A percentile compares a stretch with the other conserved stretches of the same genome.
Evolutionary conservation across 2,329 filamentous ascomycete genomes (phyloP).

Genomic region (Cucurbitaria berberidis): DNA sequence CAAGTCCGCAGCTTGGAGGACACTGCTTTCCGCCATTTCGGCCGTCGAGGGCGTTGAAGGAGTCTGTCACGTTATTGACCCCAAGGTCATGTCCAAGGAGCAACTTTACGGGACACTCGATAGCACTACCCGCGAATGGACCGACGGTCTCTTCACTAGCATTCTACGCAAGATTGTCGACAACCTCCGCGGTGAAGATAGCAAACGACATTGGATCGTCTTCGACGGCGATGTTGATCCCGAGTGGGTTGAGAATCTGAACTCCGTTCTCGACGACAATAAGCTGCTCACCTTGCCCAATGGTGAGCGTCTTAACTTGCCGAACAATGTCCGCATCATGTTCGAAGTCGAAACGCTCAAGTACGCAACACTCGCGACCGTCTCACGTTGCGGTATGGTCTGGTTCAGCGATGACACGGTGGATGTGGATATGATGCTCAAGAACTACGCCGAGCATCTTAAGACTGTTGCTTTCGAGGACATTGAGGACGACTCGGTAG

Average conservation of each 20-base stretch:
- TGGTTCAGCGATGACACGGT: conserved; percentile 99
- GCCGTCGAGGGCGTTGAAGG: conserved; percentile 90
- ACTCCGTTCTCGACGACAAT: conserved; percentile 99
- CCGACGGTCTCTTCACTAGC: conserved; percentile 96
- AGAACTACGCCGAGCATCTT: conserved; percentile 86
- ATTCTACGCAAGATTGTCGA: conserved; percentile 98
- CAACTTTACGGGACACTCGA: conserved; percentile 94
- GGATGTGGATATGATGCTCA: conserved; percentile 87
- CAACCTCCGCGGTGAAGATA: conserved; percentile 95
- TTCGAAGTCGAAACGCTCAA: conserved; percentile 98
- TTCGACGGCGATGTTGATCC: conserved; percentile 99
- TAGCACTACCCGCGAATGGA: conserved; percentile 97
- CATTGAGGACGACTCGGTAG: conserved; percentile 86
- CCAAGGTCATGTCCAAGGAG: conserved; percentile 99
- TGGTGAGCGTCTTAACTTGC: conserved; percentile 94
- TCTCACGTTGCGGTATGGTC: conserved; percentile 99
- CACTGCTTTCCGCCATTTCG: conserved; percentile 88
- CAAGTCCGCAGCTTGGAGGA: conserved; percentile 94
- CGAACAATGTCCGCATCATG: conserved; percentile 96
- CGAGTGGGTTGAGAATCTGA: conserved; percentile 99
- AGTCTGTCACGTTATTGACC: conserved; percentile 96
- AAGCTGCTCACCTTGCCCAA: conserved; percentile 96
- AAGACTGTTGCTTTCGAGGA: conserved; percentile 89
- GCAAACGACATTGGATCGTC: conserved; percentile 98
- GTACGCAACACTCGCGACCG: conserved; percentile 97